phyloP scores from a whole-genome alignment of 163 green algal genomes.

The Picocystis sp. region DNA sequence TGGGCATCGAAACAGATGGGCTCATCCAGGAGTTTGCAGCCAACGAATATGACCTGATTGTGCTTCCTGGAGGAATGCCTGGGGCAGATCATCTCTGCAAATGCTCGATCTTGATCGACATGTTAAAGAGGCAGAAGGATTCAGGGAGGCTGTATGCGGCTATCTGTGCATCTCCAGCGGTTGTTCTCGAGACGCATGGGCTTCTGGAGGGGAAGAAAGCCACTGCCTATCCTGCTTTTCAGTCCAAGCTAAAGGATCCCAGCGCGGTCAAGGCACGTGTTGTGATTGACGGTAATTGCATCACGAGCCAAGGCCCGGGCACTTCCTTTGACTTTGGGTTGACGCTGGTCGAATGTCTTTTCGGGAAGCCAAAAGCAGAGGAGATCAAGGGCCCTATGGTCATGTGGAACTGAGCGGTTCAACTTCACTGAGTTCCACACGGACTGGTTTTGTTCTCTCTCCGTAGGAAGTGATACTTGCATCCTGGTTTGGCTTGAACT shows the following conservation, averaged over 20 bases:
- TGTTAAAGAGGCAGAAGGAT: conserved; percentile 38
- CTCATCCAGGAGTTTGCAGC: conserved; percentile 1
- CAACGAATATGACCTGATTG: conserved; percentile 65
- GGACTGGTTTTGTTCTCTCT: too few species aligned
- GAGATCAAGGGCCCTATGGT: conserved; percentile 81
- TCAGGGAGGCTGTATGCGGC: conserved; percentile 43
- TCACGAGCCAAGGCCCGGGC: conserved; percentile 71
- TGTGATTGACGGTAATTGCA: conserved; percentile 57
- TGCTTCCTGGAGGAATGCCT: conserved; percentile 65
- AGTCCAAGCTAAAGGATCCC: conserved; percentile 47
- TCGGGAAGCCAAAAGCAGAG: conserved; percentile 55
- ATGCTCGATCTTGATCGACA: conserved; percentile 24
- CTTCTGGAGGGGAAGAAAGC: conserved; percentile 29
- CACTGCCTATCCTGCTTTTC: conserved; percentile 80
- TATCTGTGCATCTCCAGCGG: conserved; percentile 82
- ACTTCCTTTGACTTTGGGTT: conserved; percentile 92
- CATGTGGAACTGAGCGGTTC: conserved; percentile 17
- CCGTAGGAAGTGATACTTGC: too few species aligned
- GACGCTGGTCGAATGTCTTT: conserved; percentile 69
- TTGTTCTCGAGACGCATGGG: conserved; percentile 62
- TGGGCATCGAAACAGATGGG: too few species aligned
- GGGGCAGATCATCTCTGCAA: conserved; percentile 73
- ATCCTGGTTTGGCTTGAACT: too few species aligned
- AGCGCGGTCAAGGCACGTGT: conserved; percentile 33
- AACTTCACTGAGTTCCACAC: too few species aligned